These are phyloP conservation scores for Chalciporus piperatus DNA, from an alignment of 768 basidiomycete genomes.

Conservation along the genomic window DNA sequence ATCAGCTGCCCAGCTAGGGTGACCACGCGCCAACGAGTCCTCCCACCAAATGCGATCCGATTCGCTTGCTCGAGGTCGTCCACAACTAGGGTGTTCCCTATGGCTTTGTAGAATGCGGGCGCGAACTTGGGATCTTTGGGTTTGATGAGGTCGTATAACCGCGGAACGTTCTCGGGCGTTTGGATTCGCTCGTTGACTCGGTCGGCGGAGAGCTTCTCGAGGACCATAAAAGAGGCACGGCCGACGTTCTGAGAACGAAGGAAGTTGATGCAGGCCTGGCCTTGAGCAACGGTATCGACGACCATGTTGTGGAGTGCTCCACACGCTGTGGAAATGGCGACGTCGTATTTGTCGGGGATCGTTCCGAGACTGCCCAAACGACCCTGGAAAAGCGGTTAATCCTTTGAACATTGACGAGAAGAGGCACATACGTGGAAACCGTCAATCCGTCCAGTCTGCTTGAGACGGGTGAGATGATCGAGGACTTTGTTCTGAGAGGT, in stretches of 20 bases:
- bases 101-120: conserved; percentile 85
- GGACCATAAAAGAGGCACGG: conserved; percentile 88
- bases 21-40: conserved; percentile 84
- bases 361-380: conserved; percentile 92
- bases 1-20: conserved; percentile 93
- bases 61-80: conserved; percentile 92
- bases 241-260: conserved; percentile 88
- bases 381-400: conserved; percentile 50
- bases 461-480: conserved; percentile 74
- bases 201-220: conserved; percentile 70
- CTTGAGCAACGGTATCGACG: conserved; percentile 87
- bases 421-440: conserved; percentile 83
- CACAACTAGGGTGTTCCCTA: conserved; percentile 87
- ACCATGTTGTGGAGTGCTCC: conserved; percentile 83
- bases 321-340: conserved; percentile 92
- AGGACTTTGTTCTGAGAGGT: conserved; percentile 84
- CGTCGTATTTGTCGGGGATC: conserved; percentile 94
- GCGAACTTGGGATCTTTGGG: conserved; percentile 84
- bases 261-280: conserved; percentile 89
- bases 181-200: conserved; percentile 45
- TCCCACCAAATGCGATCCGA: conserved; percentile 78
- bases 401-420: background rate
- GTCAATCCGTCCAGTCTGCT: conserved; percentile 75
- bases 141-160: conserved; percentile 92
- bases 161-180: conserved; percentile 88